Evolutionary conservation across 73 alveolate genomes (phyloP).

Genomic region (Effrenium voratum): DNA sequence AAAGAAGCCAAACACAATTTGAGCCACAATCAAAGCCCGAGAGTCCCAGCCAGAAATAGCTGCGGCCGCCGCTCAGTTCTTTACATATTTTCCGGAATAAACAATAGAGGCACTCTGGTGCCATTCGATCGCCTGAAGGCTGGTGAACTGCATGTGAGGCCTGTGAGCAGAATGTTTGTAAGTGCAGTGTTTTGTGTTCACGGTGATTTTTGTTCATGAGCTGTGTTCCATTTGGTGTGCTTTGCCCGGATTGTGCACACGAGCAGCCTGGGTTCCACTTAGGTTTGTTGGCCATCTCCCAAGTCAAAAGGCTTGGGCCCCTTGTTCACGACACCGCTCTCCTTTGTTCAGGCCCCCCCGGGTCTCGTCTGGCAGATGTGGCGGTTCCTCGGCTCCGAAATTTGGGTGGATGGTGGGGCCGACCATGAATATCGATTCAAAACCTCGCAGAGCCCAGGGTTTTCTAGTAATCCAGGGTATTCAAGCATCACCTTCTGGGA

Average conservation of each 20-base stretch:
- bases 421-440: too few relatives aligned
- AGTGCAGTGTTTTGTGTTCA: background rate
- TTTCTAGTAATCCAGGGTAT: too few relatives aligned
- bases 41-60: too few relatives aligned
- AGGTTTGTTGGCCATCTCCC: background rate
- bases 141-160: background rate
- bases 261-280: too few relatives aligned
- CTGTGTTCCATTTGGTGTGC: background rate
- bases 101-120: too few relatives aligned
- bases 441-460: too few relatives aligned
- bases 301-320: background rate
- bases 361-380: slow-evolving; percentile 42
- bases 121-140: background rate
- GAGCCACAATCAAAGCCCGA: too few relatives aligned
- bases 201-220: background rate
- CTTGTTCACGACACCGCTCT: background rate
- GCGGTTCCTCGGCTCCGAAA: background rate
- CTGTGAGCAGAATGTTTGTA: background rate
- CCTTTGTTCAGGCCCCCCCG: slow-evolving; percentile 38
- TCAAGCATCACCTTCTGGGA: too few relatives aligned
- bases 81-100: too few relatives aligned
- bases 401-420: background rate
- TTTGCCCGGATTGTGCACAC: too few relatives aligned
- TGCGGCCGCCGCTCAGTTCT: too few relatives aligned
- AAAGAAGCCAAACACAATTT: too few relatives aligned